Base-by-base conservation (phyloP, 106 monocot species). In the Phalaenopsis equestris region DNA sequence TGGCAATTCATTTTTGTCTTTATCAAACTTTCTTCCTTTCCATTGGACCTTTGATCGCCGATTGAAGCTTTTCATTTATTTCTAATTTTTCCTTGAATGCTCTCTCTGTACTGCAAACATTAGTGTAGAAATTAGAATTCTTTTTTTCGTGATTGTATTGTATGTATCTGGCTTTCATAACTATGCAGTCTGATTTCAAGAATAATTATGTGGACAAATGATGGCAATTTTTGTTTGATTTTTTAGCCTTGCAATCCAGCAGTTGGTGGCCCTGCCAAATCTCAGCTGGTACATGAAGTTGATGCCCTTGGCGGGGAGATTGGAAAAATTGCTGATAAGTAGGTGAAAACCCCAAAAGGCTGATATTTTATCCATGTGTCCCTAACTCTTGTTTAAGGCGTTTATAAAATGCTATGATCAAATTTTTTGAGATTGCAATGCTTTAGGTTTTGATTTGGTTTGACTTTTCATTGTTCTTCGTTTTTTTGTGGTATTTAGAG, bases 221-320 rank as follows among this genome's bases (percentile, higher is more conserved):
- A 38, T 74, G 6, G 16, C 43, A 42, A 6, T 74, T 39, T 43
- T 76, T 17, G 4, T 75, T 75, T 46, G 45, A 30, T 30, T 52
- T 8, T 49, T 76, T 21, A 76, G 76, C 76, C 76, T 76, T 76
- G 76, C 49, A 76, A 76, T 76, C 76, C 76, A 76, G 76, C 76
- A 9, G 76, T 76, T 48, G 76, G 76, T 49, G 76, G 76, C 23
- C 76, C 76, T 49, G 76, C 76, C 47, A 76, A 76, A 76, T 76
- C 76, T 76, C 76, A 76, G 49, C 30, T 76, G 30, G 76, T 76
- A 24, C 76, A 76, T 76, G 76, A 76, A 76, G 76, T 76, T n/a
- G 76, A 76, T 7, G 76, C 76, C 24, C 76, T 76, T 76, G 76
- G 76, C 24, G 76, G 76, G 49, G 76, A 76, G 76, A 76, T 76